These are phyloP conservation scores for Casaregolazyma lundiana DNA, from an alignment of 1,139 yeast species.

Conservation along the genomic window DNA sequence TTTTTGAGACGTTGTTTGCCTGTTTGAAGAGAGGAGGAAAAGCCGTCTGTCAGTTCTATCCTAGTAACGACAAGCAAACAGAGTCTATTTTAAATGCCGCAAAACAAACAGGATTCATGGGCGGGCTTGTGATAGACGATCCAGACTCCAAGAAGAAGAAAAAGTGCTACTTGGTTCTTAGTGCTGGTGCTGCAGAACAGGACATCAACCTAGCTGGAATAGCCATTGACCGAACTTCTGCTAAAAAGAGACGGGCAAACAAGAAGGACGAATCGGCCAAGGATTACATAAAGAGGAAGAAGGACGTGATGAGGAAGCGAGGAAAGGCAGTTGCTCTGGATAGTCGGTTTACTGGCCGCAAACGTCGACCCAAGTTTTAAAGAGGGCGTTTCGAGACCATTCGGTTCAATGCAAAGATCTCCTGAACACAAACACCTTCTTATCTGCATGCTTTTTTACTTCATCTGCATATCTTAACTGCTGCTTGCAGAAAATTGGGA, in stretches of 20 bases:
- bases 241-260: conserved; percentile 45
- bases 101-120: conserved; percentile 91
- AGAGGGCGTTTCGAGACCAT: neutral
- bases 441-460: neutral
- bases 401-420: neutral
- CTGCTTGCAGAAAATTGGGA: no score
- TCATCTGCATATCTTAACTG: neutral
- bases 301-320: conserved; percentile 86
- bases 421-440: neutral
- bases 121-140: conserved; percentile 90
- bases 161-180: conserved; percentile 82
- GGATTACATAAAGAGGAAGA: conserved; percentile 83
- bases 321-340: conserved; percentile 88
- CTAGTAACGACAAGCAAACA: conserved; percentile 80
- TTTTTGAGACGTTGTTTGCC: conserved; percentile 85
- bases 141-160: conserved; percentile 90
- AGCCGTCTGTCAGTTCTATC: conserved; percentile 95
- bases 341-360: conserved; percentile 89
- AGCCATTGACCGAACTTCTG: conserved; percentile 53
- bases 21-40: conserved; percentile 90
- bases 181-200: conserved; percentile 73
- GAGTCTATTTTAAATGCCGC: conserved; percentile 78
- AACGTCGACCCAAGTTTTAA: conserved; percentile 79
- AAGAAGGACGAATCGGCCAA: conserved; percentile 68
- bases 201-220: conserved; percentile 73